Evolutionary conservation across 1,284 basidiomycete species (phyloP).

Genomic region (Coniferiporia weirii): DNA sequence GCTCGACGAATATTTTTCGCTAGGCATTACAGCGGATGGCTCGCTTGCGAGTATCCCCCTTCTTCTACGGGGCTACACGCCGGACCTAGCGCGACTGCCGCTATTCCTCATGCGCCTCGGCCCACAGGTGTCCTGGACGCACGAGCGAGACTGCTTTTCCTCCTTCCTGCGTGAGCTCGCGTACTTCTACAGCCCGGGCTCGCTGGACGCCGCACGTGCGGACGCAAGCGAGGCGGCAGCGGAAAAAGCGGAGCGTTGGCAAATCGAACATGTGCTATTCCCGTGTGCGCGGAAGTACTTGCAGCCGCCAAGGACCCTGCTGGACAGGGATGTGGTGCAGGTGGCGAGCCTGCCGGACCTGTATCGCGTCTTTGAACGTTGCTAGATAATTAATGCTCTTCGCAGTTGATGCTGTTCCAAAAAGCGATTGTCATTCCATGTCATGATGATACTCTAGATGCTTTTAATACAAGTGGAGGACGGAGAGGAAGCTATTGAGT

Average conservation of each 20-base stretch:
- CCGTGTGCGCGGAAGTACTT: constrained; percentile 77
- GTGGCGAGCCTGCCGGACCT: constrained; percentile 84
- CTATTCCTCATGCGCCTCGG: constrained; percentile 83
- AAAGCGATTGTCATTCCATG: neutral
- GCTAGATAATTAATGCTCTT: constrained; percentile 36
- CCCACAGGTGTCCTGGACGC: constrained; percentile 84
- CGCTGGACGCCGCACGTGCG: constrained; percentile 29
- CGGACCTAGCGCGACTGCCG: constrained; percentile 82
- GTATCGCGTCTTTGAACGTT: constrained; percentile 88
- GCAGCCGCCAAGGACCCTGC: constrained; percentile 58
- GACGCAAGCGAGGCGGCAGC: constrained; percentile 28
- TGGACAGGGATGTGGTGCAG: constrained; percentile 77
- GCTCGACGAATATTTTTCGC: constrained; percentile 89
- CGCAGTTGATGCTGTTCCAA: no score
- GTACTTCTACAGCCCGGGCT: constrained; percentile 79
- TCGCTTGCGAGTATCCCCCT: constrained; percentile 73
- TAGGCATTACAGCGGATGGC: constrained; percentile 63
- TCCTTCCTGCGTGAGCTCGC: constrained; percentile 86
- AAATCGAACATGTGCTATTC: constrained; percentile 84
- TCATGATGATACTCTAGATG: neutral
- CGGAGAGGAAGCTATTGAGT: neutral
- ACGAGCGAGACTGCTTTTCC: constrained; percentile 83
- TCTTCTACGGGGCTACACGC: constrained; percentile 79
- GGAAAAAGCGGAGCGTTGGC: constrained; percentile 67
- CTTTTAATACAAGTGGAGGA: neutral